Base-by-base conservation (phyloP, 352 stramenopile species). In the Phytophthora capsici region DNA sequence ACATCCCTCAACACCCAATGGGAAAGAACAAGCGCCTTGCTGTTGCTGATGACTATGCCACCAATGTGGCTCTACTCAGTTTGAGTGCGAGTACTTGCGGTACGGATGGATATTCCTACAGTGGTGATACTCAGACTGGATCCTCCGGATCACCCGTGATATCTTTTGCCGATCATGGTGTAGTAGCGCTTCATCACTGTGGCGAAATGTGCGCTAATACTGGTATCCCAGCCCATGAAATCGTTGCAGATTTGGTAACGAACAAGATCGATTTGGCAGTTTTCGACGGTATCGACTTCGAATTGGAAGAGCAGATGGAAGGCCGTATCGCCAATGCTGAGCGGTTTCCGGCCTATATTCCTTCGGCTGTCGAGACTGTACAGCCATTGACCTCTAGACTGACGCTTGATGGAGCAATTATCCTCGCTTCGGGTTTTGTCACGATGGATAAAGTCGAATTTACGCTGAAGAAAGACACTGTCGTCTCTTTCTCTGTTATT, bases 171-270 rank as follows among this genome's bases (percentile, higher is more conserved):
- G 78, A 90, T 52, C 70, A 89, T 47, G 69, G 74, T 5, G 82
- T 93, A n/a, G 70, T 90, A 37, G 82, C 77, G 19, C 77, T 91
- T 22, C 80, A 93, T 40, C 82, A 89, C 52, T 91, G 84, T 63
- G 82, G 82, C 2, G 55, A 80, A 30, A 64, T 68, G 49, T 91
- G 82, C 40, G 56, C 63, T 4, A 91, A 91, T 40, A 80, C 68
- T 14, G 84, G 76, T 6, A 80, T 92, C n/a, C 79, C 77, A 16
- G 75, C 77, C 0, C 53, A 64, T 14, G 60, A 26, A 16, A 85
- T 90, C 53, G 38, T 88, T 16, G 62, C 47, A 4, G 70, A 90
- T 44, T 43, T 90, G 12, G 28, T 58, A 12, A 41, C 26, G 0
- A 50, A 61, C 6, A 71, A 50, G 4, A 47, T 75, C 5, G 32